Conservation (phyloP, 164 flowering plant genomes). For the Kalanchoe fedtschenkoi region DNA sequence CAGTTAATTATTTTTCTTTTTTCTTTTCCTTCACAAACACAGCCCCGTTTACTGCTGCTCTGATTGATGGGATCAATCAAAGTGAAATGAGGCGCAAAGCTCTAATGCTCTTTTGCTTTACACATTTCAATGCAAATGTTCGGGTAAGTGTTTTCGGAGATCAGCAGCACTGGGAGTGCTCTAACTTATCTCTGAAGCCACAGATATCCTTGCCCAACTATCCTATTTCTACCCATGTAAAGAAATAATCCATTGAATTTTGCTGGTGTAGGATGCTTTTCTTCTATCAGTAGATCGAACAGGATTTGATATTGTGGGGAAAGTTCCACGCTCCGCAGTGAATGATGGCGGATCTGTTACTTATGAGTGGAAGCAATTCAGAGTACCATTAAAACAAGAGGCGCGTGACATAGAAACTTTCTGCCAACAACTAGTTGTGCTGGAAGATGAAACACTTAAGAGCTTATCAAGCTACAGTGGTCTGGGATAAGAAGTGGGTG, state of each 20-base stretch:
- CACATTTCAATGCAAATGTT: constrained; percentile 43
- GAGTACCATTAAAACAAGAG: constrained; percentile 53
- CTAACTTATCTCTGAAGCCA: neutral
- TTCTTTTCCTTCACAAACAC: constrained; percentile 4
- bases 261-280: constrained; percentile 52
- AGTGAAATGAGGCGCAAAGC: constrained; percentile 73
- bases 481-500: constrained; percentile 17
- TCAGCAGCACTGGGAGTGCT: neutral
- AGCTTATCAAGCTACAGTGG: constrained; percentile 48
- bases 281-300: constrained; percentile 59
- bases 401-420: constrained; percentile 53
- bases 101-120: constrained; percentile 60
- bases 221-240: neutral
- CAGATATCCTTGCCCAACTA: neutral
- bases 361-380: constrained; percentile 59
- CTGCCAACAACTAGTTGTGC: constrained; percentile 52
- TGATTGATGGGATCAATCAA: constrained; percentile 84
- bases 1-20: neutral
- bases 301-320: constrained; percentile 74
- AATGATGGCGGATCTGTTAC: constrained; percentile 36
- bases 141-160: constrained; percentile 31
- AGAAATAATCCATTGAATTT: constrained; percentile 7
- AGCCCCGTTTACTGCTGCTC: constrained; percentile 55
- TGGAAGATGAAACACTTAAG: constrained; percentile 78
- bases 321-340: constrained; percentile 25